These are phyloP conservation scores for Scheffersomyces quercinus DNA, from an alignment of 1,139 yeast species.

Conservation along the genomic window DNA sequence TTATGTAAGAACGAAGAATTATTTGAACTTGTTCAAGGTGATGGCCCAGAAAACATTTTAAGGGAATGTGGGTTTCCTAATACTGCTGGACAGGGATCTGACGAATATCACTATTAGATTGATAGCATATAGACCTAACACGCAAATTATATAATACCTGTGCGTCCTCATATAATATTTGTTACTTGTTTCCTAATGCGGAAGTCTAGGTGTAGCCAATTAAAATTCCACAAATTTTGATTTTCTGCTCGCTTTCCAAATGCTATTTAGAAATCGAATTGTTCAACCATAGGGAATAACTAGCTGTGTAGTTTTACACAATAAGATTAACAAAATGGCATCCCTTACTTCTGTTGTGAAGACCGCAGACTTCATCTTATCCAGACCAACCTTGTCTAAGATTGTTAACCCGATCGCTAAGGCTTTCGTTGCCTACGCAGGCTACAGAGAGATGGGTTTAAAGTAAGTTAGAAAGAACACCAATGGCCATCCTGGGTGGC, in stretches of 20 bases:
- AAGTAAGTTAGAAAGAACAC: conserved; percentile 40
- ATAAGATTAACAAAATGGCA: conserved; percentile 45
- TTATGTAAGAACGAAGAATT: conserved; percentile 70
- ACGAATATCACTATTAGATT: conserved; percentile 39
- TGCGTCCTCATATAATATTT: background rate
- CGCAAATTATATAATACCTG: no score
- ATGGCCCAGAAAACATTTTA: conserved; percentile 51
- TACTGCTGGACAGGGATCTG: conserved; percentile 36
- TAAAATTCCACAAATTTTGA: conserved; percentile 11
- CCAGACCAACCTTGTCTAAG: conserved; percentile 76
- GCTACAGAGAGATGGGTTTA: conserved; percentile 92
- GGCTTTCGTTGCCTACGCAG: conserved; percentile 70
- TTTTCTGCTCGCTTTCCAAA: conserved; percentile 4
- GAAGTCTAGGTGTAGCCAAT: conserved; percentile 15
- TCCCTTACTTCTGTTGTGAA: conserved; percentile 82
- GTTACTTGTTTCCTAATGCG: conserved; percentile 6
- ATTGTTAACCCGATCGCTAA: conserved; percentile 79
- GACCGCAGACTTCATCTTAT: conserved; percentile 77
- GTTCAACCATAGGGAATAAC: background rate
- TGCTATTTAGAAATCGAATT: no score
- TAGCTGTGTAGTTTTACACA: background rate
- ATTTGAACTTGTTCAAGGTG: conserved; percentile 36
- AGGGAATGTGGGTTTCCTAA: conserved; percentile 65
- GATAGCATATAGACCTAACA: no score
- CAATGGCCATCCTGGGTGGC: no score